Conservation (phyloP, 2,329 filamentous ascomycete genomes). For the Ploettnerulaceae sp. region DNA sequence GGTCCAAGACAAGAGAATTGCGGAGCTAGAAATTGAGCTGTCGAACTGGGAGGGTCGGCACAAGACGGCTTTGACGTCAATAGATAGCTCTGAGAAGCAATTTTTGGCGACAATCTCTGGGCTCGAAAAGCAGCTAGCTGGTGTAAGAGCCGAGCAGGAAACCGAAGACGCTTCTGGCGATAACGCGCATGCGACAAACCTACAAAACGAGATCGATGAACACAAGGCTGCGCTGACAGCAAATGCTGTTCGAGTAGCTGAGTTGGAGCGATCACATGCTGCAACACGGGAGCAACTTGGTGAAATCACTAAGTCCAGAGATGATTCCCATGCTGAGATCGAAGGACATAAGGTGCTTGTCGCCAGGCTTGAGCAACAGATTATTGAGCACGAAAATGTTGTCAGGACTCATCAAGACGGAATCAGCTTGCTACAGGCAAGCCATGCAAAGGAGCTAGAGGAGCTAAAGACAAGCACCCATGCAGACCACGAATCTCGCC, state of each 20-base stretch:
- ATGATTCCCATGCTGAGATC: constrained; percentile 40
- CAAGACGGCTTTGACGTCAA: constrained; percentile 60
- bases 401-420: constrained; percentile 51
- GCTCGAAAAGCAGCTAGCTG: constrained; percentile 57
- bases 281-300: constrained; percentile 64
- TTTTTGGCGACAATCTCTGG: constrained; percentile 68
- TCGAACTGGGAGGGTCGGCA: constrained; percentile 73
- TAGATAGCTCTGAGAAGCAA: constrained; percentile 67
- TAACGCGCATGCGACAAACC: constrained; percentile 51
- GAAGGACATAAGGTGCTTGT: constrained; percentile 42
- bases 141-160: constrained; percentile 36
- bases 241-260: constrained; percentile 64
- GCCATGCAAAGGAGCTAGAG: constrained; percentile 48
- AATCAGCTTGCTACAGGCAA: constrained; percentile 45
- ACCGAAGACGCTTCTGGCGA: constrained; percentile 48
- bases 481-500: constrained; percentile 52
- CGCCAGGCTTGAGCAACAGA: constrained; percentile 51
- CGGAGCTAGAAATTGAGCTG: constrained; percentile 66
- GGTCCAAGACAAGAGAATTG: constrained; percentile 40
- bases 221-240: constrained; percentile 69
- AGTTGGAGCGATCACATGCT: constrained; percentile 68
- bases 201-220: constrained; percentile 74
- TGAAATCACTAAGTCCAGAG: constrained; percentile 56
- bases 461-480: constrained; percentile 45
- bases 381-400: constrained; percentile 53